Percentiles rank a stretch among this genome's conserved stretches.
Evolutionary conservation across 331 rosid species (phyloP).

Genomic region (Cydonia oblonga): DNA sequence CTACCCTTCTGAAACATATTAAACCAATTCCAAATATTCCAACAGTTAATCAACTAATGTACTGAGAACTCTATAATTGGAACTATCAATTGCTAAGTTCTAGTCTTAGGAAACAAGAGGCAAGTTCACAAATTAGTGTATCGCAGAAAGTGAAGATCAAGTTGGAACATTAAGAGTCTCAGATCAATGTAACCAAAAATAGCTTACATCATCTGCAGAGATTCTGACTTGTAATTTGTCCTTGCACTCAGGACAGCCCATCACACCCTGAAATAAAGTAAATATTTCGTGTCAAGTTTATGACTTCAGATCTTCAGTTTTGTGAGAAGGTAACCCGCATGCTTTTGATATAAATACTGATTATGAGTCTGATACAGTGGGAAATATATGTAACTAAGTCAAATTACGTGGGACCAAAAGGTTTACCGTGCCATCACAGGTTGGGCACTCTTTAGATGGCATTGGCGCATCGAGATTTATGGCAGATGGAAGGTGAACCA

Average conservation of each 20-base stretch:
- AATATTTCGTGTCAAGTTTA: slow-evolving; percentile 12
- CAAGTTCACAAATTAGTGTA: neutral
- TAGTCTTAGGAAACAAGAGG: no score
- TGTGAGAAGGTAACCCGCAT: neutral
- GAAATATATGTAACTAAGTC: slow-evolving; percentile 4
- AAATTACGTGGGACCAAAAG: neutral
- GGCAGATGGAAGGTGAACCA: slow-evolving; percentile 79
- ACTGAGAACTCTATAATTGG: neutral
- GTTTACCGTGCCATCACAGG: slow-evolving; percentile 88
- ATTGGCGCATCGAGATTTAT: slow-evolving; percentile 49
- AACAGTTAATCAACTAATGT: neutral
- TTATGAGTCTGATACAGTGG: neutral
- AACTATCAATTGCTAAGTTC: neutral
- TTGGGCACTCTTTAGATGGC: slow-evolving; percentile 88
- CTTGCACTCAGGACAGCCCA: slow-evolving; percentile 89
- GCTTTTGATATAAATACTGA: slow-evolving; percentile 1
- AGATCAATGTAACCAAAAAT: neutral
- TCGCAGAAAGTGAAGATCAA: neutral
- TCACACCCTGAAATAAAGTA: slow-evolving; percentile 72
- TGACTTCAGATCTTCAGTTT: neutral
- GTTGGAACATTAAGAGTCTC: neutral
- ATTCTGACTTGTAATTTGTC: slow-evolving; percentile 67
- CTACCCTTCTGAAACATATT: neutral
- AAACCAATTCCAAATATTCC: neutral
- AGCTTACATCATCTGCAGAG: slow-evolving; percentile 89